Evolutionary conservation across 2,329 filamentous ascomycete genomes (phyloP), one percentile per base, ranked within the genome.

Genomic region (Exutisphaerella laricina): DNA sequence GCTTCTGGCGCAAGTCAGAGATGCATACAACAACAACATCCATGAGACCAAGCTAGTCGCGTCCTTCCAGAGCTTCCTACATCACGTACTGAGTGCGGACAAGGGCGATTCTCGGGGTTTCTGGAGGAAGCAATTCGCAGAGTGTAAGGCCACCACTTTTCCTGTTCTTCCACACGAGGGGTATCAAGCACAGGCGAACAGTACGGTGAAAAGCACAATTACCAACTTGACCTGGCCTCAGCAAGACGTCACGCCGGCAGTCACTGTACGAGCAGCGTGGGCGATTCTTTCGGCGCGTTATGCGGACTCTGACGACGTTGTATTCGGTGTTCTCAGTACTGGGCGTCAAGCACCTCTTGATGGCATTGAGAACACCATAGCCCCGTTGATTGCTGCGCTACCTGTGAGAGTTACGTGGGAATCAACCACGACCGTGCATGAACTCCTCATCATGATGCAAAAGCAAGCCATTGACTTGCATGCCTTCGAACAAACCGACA

Each of bases 351-450:
- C 62, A 12, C 39, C 59, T 5, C 54, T 68, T 0, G 20, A 46
- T 3, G 58, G 31, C 4, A 25, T 41, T 12, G 36, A 45, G 4
- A 4, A 36, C 3, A 45, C 41, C 12, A 9, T 58, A 28, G 66
- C 64, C 12, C 65, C 65, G 7, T 59, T 58, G 4, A 57, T 68
- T 39, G 63, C 65, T 1, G 68, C 66, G 0, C 56, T 67, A 1
- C 66, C 66, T 0, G 59, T 62, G 1, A 53, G 65, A 12, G 50
- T 68, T 58, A 65, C n/a, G 8, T 3, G 4, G n/a, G 23, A 38
- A 18, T 22, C 12, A 22, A 9, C 13, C 6, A n/a, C 14, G 20
- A 31, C n/a, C 3, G 29, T 25, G n/a, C 18, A n/a, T 30, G 22
- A 4, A 14, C 16, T 29, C 2, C 36, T 39, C 14, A n/a, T 29